Evolutionary conservation across 495 filamentous ascomycete genomes (phyloP).

Genomic region (Tetracladium marchalianum): DNA sequence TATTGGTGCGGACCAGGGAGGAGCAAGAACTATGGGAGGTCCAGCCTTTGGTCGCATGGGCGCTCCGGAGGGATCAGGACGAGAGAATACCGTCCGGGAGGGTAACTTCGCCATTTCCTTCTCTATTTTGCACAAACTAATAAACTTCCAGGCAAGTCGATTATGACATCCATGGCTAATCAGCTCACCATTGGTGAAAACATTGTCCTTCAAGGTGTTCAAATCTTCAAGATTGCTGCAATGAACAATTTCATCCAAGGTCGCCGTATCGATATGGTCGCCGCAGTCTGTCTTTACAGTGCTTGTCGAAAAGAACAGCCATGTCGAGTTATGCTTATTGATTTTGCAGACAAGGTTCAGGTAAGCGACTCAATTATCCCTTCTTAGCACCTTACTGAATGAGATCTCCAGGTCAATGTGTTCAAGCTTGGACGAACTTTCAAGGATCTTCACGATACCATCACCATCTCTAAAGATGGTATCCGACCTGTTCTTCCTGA

Average conservation of each 20-base stretch:
- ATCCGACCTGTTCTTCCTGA: slow-evolving; percentile 60
- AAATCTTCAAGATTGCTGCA: slow-evolving; percentile 70
- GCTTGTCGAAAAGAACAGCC: slow-evolving; percentile 60
- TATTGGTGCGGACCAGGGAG: slow-evolving; percentile 68
- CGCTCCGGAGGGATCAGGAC: slow-evolving; percentile 32
- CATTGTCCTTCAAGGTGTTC: slow-evolving; percentile 50
- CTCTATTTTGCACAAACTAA: neutral
- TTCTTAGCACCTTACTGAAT: slow-evolving; percentile 1
- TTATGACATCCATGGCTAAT: slow-evolving; percentile 33
- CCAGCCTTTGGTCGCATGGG: slow-evolving; percentile 42
- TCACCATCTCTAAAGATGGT: slow-evolving; percentile 43
- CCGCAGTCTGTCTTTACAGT: slow-evolving; percentile 78
- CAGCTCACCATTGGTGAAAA: slow-evolving; percentile 47
- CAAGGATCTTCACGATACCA: slow-evolving; percentile 60
- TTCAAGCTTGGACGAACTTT: slow-evolving; percentile 80
- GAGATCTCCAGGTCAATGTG: slow-evolving; percentile 61
- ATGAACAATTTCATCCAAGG: slow-evolving; percentile 79
- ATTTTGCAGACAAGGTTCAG: slow-evolving; percentile 77
- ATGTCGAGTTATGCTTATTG: slow-evolving; percentile 75
- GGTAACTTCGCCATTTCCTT: slow-evolving; percentile 23
- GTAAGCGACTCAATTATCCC: slow-evolving; percentile 16
- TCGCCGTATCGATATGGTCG: slow-evolving; percentile 72
- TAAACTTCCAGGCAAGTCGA: slow-evolving; percentile 18
- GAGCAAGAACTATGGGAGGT: slow-evolving; percentile 31
- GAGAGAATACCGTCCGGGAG: slow-evolving; percentile 64